phyloP scores from a whole-genome alignment of 179 eudicot species.

The Drosera spatulata region DNA sequence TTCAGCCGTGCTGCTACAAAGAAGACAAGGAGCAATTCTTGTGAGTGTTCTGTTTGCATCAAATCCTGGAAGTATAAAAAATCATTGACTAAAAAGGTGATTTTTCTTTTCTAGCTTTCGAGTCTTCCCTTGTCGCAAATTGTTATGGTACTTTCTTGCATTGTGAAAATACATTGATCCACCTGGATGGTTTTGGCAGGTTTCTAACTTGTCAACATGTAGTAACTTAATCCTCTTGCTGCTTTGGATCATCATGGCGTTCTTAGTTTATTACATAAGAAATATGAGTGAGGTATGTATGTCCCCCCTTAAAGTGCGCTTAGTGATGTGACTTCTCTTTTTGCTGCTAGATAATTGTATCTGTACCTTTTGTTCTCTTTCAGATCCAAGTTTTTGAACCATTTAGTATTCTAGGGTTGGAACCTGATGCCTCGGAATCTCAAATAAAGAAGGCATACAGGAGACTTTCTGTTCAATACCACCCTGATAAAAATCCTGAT shows the following conservation, averaged over 20 bases:
- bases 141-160: background rate
- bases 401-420: conserved; percentile 56
- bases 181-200: conserved; percentile 17
- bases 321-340: background rate
- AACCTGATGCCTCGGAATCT: conserved; percentile 55
- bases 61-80: conserved; percentile 57
- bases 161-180: background rate
- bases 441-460: conserved; percentile 66
- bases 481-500: conserved; percentile 79
- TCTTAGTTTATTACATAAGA: conserved; percentile 55
- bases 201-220: conserved; percentile 45
- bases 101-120: background rate
- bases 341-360: background rate
- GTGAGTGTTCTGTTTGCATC: conserved; percentile 46
- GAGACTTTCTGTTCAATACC: conserved; percentile 60
- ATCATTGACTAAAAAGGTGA: conserved; percentile 40
- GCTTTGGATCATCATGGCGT: conserved; percentile 49
- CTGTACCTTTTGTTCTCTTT: background rate
- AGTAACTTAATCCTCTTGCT: conserved; percentile 51
- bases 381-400: conserved; percentile 73
- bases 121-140: no score
- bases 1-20: conserved; percentile 47
- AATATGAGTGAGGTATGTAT: conserved; percentile 43
- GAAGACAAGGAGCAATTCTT: conserved; percentile 36
- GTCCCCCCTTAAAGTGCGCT: no score